phyloP scores from a whole-genome alignment of 2,329 filamentous ascomycete species.

The Fusarium gaditjirri region DNA sequence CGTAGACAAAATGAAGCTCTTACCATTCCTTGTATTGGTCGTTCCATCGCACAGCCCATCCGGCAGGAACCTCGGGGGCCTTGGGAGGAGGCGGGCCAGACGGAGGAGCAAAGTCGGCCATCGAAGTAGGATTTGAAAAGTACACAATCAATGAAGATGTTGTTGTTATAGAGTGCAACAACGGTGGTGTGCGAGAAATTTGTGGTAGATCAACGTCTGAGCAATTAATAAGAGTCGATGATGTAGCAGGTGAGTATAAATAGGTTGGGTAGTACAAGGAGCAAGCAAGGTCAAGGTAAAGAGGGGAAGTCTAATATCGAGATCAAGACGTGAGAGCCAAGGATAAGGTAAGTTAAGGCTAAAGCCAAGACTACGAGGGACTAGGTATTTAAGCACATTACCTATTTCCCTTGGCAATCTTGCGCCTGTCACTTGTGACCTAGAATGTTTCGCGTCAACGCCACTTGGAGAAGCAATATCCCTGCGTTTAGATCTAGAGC shows the following conservation, averaged over 20 bases:
- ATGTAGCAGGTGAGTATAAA: constrained; percentile 25
- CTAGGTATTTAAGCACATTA: constrained; percentile 31
- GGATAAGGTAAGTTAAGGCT: not conserved
- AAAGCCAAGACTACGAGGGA: not conserved
- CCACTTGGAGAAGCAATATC: constrained; percentile 11
- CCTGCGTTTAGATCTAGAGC: constrained; percentile 6
- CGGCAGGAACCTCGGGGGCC: constrained; percentile 70
- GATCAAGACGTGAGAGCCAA: constrained; percentile 1
- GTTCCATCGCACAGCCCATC: constrained; percentile 89
- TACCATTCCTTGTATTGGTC: constrained; percentile 88
- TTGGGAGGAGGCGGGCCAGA: constrained; percentile 66
- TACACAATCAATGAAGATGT: not conserved
- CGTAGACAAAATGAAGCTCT: constrained; percentile 37
- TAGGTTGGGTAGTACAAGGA: not conserved
- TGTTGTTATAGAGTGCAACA: not conserved
- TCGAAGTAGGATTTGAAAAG: constrained; percentile 40
- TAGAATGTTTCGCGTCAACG: constrained; percentile 26
- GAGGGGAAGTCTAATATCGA: constrained; percentile 12
- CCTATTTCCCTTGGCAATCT: constrained; percentile 23
- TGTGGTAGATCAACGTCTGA: not conserved
- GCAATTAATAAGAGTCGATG: constrained; percentile 23
- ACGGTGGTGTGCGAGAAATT: not conserved
- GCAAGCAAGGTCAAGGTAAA: not conserved
- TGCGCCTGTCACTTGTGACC: constrained; percentile 32
- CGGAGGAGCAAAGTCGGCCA: constrained; percentile 67